These are phyloP conservation scores for Capsicum pubescens DNA, from an alignment of 257 asterid genomes.

Conservation along the genomic window DNA sequence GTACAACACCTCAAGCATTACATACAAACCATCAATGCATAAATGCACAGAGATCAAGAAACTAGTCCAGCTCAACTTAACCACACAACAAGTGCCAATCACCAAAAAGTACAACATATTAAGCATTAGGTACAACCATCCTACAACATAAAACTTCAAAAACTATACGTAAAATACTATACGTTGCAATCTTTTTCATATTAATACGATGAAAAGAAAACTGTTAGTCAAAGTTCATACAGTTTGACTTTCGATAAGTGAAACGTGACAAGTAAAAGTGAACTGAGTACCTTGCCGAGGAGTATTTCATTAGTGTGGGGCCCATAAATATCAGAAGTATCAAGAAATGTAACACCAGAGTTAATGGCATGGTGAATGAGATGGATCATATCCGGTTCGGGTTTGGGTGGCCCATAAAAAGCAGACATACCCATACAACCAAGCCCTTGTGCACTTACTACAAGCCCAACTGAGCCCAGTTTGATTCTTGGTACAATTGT, in stretches of 20 bases:
- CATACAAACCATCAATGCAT: background rate
- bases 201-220: no score
- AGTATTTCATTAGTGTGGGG: constrained; percentile 53
- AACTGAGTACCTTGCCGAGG: constrained; percentile 41
- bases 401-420: constrained; percentile 52
- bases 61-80: no score
- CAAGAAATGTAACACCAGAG: constrained; percentile 47
- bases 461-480: constrained; percentile 49
- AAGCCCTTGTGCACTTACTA: constrained; percentile 48
- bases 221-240: no score
- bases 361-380: constrained; percentile 49
- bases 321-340: constrained; percentile 50
- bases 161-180: no score
- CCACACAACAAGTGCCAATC: no score
- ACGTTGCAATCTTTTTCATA: no score
- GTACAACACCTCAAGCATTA: background rate
- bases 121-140: background rate
- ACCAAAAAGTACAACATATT: background rate
- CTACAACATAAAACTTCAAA: no score
- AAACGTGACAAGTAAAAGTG: no score
- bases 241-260: no score
- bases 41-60: no score
- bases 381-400: constrained; percentile 50
- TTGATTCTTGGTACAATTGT: constrained; percentile 37
- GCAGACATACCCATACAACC: constrained; percentile 59